phyloP scores from a whole-genome alignment of 2,329 filamentous ascomycete genomes.

The Fragosphaeria purpurea region DNA sequence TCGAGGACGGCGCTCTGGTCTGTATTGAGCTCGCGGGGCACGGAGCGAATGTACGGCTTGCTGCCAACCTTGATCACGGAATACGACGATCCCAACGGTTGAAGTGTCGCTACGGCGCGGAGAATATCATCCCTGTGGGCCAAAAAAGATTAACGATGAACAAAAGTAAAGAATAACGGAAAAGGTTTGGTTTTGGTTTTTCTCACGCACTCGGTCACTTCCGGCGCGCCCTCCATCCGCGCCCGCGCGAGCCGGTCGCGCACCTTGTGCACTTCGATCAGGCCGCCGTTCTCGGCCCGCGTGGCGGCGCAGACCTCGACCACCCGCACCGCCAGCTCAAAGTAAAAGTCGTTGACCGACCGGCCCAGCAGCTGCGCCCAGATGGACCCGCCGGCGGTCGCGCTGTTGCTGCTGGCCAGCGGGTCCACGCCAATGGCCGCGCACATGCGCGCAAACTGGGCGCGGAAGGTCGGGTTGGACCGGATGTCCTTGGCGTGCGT shows the following conservation, averaged over 20 bases:
- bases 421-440: constrained; percentile 94
- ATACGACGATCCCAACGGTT: constrained; percentile 81
- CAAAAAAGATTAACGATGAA: no score
- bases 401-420: constrained; percentile 55
- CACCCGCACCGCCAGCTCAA: constrained; percentile 89
- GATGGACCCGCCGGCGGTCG: constrained; percentile 53
- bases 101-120: constrained; percentile 75
- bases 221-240: constrained; percentile 64
- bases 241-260: constrained; percentile 63
- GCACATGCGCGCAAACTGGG: constrained; percentile 98
- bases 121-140: constrained; percentile 73
- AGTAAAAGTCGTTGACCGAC: constrained; percentile 96
- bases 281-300: constrained; percentile 79
- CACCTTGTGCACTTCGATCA: constrained; percentile 78
- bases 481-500: constrained; percentile 95
- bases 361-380: constrained; percentile 90
- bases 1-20: constrained; percentile 91
- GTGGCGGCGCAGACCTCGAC: constrained; percentile 88
- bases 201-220: constrained; percentile 59
- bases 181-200: no score
- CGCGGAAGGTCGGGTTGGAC: constrained; percentile 86
- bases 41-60: constrained; percentile 78
- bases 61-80: constrained; percentile 74
- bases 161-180: constrained; percentile 15
- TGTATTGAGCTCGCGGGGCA: constrained; percentile 89